Evolutionary conservation across 306 rosid genomes (phyloP).

Genomic region (Prunus fruticosa): DNA sequence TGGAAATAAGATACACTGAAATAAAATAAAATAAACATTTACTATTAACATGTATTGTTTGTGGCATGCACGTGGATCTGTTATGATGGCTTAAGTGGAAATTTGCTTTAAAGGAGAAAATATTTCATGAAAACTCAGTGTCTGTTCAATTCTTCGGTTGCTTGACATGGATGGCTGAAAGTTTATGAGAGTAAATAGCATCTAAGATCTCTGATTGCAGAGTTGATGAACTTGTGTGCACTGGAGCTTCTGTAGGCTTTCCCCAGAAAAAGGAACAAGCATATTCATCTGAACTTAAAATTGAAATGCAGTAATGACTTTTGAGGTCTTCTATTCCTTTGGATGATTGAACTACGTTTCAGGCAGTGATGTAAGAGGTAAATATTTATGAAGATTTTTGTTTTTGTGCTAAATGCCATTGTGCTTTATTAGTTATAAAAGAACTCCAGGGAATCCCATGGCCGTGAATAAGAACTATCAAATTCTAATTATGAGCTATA

Average conservation of each 20-base stretch:
- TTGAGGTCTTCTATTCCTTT: no score
- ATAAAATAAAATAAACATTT: no score
- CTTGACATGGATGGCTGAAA: background rate
- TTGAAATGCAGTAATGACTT: no score
- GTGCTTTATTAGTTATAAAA: background rate
- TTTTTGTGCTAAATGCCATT: no score
- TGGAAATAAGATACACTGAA: background rate
- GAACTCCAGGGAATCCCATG: background rate
- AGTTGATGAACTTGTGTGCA: background rate
- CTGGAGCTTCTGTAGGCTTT: background rate
- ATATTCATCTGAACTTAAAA: no score
- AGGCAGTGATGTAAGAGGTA: background rate
- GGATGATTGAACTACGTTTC: no score
- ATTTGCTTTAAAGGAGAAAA: background rate
- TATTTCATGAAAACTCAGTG: background rate
- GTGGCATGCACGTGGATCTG: background rate
- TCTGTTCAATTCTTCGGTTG: background rate
- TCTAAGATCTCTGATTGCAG: background rate
- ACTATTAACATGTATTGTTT: background rate
- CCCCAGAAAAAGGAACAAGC: background rate
- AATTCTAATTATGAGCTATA: background rate
- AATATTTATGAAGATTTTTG: background rate
- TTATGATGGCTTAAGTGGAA: background rate
- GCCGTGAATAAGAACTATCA: background rate
- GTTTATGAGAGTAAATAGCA: background rate